phyloP scores from a whole-genome alignment of 805 yeast species.

The Wickerhamia fluorescens region DNA sequence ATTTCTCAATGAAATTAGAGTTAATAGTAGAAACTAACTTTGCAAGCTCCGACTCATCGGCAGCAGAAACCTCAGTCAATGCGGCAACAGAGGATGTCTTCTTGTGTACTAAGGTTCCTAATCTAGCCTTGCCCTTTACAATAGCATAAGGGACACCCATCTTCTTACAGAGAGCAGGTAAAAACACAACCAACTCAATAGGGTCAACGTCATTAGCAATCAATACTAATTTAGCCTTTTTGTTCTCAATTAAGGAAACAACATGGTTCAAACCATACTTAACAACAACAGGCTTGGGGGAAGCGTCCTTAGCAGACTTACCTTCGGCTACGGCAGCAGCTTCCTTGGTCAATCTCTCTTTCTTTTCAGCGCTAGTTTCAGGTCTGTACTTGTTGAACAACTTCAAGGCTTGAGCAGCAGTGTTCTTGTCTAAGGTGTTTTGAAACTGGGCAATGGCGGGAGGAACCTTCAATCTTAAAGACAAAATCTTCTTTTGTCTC shows the following conservation, averaged over 20 bases:
- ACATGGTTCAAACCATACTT: slow-evolving; percentile 99
- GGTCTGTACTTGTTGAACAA: slow-evolving; percentile 99
- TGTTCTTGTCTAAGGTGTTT: slow-evolving; percentile 94
- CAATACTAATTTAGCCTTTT: slow-evolving; percentile 94
- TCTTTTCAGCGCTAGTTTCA: slow-evolving; percentile 95
- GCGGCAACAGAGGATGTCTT: slow-evolving; percentile 98
- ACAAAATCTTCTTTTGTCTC: slow-evolving; percentile 96
- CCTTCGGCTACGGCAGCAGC: slow-evolving; percentile 99
- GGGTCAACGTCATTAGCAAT: slow-evolving; percentile 99
- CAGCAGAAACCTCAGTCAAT: slow-evolving; percentile 87
- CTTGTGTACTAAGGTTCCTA: slow-evolving; percentile 73
- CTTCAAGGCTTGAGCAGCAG: slow-evolving; percentile 95
- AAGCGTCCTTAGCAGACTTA: slow-evolving; percentile 92
- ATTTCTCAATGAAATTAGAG: slow-evolving; percentile 88
- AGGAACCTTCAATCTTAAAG: slow-evolving; percentile 96
- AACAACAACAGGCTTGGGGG: slow-evolving; percentile 93
- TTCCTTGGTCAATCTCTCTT: slow-evolving; percentile 97
- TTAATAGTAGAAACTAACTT: slow-evolving; percentile 87
- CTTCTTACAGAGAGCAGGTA: slow-evolving; percentile 98
- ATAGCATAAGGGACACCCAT: slow-evolving; percentile 84
- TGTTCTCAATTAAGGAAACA: slow-evolving; percentile 94
- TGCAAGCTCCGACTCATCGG: slow-evolving; percentile 92
- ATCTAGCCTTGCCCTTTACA: slow-evolving; percentile 41
- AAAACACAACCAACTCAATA: slow-evolving; percentile 92
- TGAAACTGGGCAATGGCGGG: slow-evolving; percentile 98